A percentile compares a stretch with the other conserved stretches of the same genome.
Evolutionary conservation across 169 alveolate species (phyloP).

Genomic region (Cryptosporidium viatorum): DNA sequence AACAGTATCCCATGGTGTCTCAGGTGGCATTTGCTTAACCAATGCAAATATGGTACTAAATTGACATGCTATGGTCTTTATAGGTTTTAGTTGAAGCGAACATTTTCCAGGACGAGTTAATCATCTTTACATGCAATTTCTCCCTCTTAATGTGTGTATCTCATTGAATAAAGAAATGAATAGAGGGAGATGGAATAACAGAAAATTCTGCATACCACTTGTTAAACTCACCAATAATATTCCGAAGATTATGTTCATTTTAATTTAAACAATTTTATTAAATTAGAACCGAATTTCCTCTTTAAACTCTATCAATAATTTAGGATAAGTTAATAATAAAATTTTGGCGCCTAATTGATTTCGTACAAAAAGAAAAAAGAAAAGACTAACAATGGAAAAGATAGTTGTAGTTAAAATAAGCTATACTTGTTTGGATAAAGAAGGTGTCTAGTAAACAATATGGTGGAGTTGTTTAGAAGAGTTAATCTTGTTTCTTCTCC

Average conservation of each 20-base stretch:
- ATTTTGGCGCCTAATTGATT: background rate
- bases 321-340: no score
- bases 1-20: slow-evolving; percentile 28
- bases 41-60: background rate
- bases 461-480: background rate
- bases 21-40: slow-evolving; percentile 44
- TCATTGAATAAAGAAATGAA: no score
- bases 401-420: background rate
- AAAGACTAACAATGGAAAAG: background rate
- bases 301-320: no score
- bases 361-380: background rate
- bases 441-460: background rate
- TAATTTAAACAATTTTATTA: background rate
- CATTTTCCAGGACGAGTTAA: background rate
- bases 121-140: background rate
- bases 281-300: no score
- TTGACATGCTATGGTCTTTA: background rate
- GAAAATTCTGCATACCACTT: background rate
- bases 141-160: background rate
- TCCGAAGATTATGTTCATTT: background rate
- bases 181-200: background rate
- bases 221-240: background rate
- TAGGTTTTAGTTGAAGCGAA: background rate
- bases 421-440: background rate
- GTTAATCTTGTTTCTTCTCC: slow-evolving; percentile 6